Evolutionary conservation across 2,329 filamentous ascomycete genomes (phyloP), one percentile per base, ranked within the genome.

Genomic region (Penicillium italicum): DNA sequence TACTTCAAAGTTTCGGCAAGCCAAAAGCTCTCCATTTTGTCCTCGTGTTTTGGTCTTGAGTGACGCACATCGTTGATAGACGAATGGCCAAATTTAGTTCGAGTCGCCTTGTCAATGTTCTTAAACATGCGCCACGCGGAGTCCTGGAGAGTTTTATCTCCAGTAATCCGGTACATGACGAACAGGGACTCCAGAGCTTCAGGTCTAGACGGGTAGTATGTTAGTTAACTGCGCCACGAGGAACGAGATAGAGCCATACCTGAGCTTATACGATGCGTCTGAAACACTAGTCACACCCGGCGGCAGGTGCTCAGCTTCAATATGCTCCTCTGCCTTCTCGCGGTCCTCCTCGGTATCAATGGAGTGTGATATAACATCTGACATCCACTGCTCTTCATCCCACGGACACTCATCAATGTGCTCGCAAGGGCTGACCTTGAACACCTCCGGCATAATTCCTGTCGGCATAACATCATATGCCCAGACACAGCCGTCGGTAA

Each of bases 161-260:
- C 83, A 0, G 82, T 85, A 42, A 83, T 80, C 20, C 83, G 78
- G 62, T 85, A 84, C 68, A 85, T 72, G 60, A 85, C 74, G 67
- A 85, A 85, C 3, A 85, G 77, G n/a, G 79, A 82, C 65, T 85
- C 83, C 42, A 85, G 83, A 2, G 82, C 82, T 67, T 85, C 83
- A 0, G 83, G 76, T 58, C 69, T 76, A 58, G 34, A n/a, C 28
- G 9, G 12, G 33, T 10, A 33, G 5, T 37, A 34, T 28, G 38
- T 59, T 34, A 55, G 53, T 43, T 24, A 20, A 9, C 3, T 3
- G 7, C 7, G 26, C 30, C 4, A 47, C 2, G 20, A 34, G 16
- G 10, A 16, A 33, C 14, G n/a, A n/a, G 2, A 24, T 18, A 2
- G 12, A 34, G 18, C 46, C 62, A 18, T 62, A 72, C 70, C 70